Percentiles rank a stretch among this genome's conserved stretches.
phyloP scores from a whole-genome alignment of 1,284 basidiomycete species.

The Tremellales sp. region DNA sequence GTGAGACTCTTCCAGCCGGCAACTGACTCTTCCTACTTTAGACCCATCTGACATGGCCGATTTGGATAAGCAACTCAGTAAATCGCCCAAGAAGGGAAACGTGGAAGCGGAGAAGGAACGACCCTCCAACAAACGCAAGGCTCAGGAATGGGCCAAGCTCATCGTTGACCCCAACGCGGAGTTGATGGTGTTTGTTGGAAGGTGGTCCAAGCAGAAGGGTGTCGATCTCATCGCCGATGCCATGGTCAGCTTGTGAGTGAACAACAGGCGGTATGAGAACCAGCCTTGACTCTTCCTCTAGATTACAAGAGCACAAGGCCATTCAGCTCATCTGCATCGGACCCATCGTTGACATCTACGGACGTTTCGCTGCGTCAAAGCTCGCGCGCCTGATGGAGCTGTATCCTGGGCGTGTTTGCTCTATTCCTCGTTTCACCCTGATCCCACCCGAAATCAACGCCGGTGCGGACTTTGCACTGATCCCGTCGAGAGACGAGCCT shows the following conservation, averaged over 20 bases:
- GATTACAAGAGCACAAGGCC: slow-evolving; percentile 69
- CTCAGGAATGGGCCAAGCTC: slow-evolving; percentile 82
- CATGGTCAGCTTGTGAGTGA: too few species aligned
- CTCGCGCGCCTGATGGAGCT: slow-evolving; percentile 79
- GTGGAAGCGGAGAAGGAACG: slow-evolving; percentile 69
- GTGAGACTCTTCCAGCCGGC: too few species aligned
- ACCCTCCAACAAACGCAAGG: slow-evolving; percentile 75
- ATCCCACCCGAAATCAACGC: slow-evolving; percentile 80
- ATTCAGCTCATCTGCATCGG: slow-evolving; percentile 77
- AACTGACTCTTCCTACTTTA: too few species aligned
- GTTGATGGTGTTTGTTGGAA: slow-evolving; percentile 81
- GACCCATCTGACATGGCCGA: slow-evolving; percentile 79
- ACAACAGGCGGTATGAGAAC: too few species aligned
- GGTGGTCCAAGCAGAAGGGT: slow-evolving; percentile 88
- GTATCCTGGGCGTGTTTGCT: slow-evolving; percentile 79
- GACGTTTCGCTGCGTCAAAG: slow-evolving; percentile 82
- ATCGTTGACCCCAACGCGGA: slow-evolving; percentile 76
- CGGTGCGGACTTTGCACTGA: slow-evolving; percentile 81
- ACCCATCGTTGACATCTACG: slow-evolving; percentile 81
- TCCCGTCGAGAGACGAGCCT: slow-evolving; percentile 82
- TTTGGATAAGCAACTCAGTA: slow-evolving; percentile 67
- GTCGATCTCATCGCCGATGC: slow-evolving; percentile 84
- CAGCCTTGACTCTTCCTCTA: too few species aligned
- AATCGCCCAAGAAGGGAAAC: slow-evolving; percentile 65
- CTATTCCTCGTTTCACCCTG: slow-evolving; percentile 83